phyloP scores from a whole-genome alignment of 192 early-diverging fungal species.

The Backusella circina region DNA sequence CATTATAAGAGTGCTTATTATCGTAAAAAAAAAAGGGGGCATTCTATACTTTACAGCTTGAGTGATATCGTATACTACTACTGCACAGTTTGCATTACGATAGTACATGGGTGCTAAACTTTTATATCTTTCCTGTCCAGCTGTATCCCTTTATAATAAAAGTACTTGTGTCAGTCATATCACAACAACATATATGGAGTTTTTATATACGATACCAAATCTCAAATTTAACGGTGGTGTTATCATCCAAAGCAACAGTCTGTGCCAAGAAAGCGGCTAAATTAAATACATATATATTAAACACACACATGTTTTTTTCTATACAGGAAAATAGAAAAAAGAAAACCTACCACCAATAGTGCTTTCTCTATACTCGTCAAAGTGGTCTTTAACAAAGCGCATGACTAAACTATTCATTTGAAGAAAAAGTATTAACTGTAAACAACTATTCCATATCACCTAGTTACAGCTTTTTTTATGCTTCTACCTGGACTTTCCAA shows the following conservation, averaged over 20 bases:
- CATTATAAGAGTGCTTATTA: neutral
- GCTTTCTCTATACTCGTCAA: constrained; percentile 90
- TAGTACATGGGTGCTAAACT: constrained; percentile 77
- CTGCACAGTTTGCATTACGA: constrained; percentile 67
- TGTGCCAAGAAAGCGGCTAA: constrained; percentile 73
- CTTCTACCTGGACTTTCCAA: constrained; percentile 64
- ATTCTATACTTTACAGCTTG: constrained; percentile 49
- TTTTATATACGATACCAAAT: constrained; percentile 61
- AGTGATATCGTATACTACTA: constrained; percentile 75
- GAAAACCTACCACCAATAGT: constrained; percentile 72
- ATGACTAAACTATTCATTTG: constrained; percentile 58
- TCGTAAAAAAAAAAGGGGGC: too few species aligned
- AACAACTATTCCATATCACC: neutral
- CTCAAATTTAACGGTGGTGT: constrained; percentile 90
- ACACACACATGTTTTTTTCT: neutral
- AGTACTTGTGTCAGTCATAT: neutral
- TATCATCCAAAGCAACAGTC: constrained; percentile 81
- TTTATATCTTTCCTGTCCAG: constrained; percentile 72
- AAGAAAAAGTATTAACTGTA: neutral
- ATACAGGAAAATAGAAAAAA: neutral
- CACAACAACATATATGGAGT: neutral
- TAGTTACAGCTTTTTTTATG: neutral
- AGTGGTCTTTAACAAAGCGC: constrained; percentile 90
- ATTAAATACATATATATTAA: neutral
- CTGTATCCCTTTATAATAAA: constrained; percentile 55